phyloP scores from a whole-genome alignment of 2,329 filamentous ascomycete species.

The Fusarium ambrosium region DNA sequence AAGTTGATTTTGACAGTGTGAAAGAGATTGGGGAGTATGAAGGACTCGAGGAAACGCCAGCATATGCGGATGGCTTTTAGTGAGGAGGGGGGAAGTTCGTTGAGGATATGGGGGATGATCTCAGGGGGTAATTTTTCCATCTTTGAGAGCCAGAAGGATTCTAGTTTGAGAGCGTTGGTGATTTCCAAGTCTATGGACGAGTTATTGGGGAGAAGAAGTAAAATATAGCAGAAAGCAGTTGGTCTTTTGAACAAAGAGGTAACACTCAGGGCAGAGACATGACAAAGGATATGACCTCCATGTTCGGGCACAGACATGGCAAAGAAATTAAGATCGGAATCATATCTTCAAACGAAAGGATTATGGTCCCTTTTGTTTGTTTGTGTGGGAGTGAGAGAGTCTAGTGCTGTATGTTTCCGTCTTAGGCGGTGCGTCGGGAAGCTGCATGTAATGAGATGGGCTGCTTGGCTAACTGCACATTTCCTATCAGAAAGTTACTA shows the following conservation, averaged over 20 bases:
- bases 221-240: background rate
- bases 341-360: background rate
- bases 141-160: background rate
- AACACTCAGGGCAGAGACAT: background rate
- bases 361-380: background rate
- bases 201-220: background rate
- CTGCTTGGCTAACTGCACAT: background rate
- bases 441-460: background rate
- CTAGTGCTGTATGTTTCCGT: background rate
- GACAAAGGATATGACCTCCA: background rate
- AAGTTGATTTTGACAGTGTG: background rate
- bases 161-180: background rate
- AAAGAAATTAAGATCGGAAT: background rate
- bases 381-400: background rate
- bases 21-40: background rate
- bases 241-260: background rate
- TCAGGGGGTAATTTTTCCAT: background rate
- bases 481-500: background rate
- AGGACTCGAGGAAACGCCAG: background rate
- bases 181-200: accelerated
- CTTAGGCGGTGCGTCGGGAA: background rate
- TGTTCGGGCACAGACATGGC: background rate
- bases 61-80: background rate
- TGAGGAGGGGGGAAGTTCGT: background rate
- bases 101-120: background rate